Evolutionary conservation across 1,284 basidiomycete species (phyloP).

Genomic region (Ganoderma resinaceum): DNA sequence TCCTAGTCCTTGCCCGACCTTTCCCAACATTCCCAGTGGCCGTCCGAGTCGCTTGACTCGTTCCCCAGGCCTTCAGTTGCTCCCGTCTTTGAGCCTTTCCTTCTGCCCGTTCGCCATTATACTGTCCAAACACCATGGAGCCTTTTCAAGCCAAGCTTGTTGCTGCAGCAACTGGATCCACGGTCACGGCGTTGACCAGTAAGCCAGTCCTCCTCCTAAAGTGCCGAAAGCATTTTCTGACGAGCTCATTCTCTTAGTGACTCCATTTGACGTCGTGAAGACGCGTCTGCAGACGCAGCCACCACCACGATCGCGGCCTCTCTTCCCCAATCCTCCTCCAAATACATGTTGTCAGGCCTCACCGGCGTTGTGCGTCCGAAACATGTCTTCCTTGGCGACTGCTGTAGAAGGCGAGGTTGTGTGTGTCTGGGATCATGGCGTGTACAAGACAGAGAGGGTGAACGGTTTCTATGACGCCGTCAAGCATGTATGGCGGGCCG

Average conservation of each 20-base stretch:
- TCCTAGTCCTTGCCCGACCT: constrained; percentile 8
- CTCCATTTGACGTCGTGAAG: constrained; percentile 94
- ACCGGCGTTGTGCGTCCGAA: constrained; percentile 65
- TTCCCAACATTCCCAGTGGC: constrained; percentile 16
- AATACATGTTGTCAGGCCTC: constrained; percentile 71
- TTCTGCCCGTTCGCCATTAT: constrained; percentile 4
- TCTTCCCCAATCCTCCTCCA: constrained; percentile 56
- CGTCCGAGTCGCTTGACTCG: constrained; percentile 25
- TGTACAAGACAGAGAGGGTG: constrained; percentile 75
- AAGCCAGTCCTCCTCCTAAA: constrained; percentile 36
- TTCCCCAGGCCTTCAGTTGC: constrained; percentile 9
- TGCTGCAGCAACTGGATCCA: constrained; percentile 83
- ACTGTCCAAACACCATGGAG: constrained; percentile 56
- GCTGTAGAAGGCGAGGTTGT: constrained; percentile 66
- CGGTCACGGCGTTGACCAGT: constrained; percentile 87
- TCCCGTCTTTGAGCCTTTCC: constrained; percentile 6
- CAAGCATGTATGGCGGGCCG: constrained; percentile 77
- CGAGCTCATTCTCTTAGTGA: constrained; percentile 67
- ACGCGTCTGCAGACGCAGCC: constrained; percentile 90
- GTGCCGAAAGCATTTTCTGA: constrained; percentile 20
- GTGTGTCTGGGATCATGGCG: constrained; percentile 77
- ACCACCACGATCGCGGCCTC: constrained; percentile 48
- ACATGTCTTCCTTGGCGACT: constrained; percentile 75
- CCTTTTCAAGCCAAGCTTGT: constrained; percentile 80
- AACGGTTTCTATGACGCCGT: constrained; percentile 86